phyloP scores from a whole-genome alignment of 768 basidiomycete genomes.

The Clavaria fumosa region DNA sequence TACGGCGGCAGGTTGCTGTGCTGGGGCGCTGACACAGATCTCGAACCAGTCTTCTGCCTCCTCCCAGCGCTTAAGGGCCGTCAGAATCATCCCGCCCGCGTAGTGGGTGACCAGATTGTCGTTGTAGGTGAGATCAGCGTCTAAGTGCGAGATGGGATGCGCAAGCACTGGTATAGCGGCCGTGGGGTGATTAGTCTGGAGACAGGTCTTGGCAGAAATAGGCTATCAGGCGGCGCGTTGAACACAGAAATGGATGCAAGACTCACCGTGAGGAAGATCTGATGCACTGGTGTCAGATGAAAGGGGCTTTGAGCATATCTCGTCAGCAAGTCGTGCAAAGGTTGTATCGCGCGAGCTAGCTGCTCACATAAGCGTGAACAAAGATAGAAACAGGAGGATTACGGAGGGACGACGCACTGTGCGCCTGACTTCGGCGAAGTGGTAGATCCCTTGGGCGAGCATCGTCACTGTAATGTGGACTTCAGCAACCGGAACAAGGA shows the following conservation, averaged over 20 bases:
- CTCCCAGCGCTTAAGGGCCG: constrained; percentile 47
- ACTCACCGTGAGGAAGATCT: constrained; percentile 46
- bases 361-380: constrained; percentile 2
- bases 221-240: neutral
- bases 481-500: neutral
- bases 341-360: constrained; percentile 33
- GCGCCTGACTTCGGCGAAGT: constrained; percentile 30
- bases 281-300: constrained; percentile 57
- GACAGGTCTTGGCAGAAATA: constrained; percentile 34
- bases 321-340: constrained; percentile 41
- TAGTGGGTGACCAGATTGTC: constrained; percentile 84
- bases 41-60: constrained; percentile 71
- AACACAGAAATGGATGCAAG: neutral
- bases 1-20: constrained; percentile 40
- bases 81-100: constrained; percentile 54
- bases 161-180: constrained; percentile 45
- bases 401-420: constrained; percentile 32
- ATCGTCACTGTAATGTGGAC: constrained; percentile 29
- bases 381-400: neutral
- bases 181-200: constrained; percentile 34
- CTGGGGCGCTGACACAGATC: constrained; percentile 55
- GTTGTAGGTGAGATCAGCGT: constrained; percentile 57
- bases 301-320: constrained; percentile 44
- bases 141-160: constrained; percentile 51
- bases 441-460: constrained; percentile 48